phyloP scores from a whole-genome alignment of 495 filamentous ascomycete species.

The Cercophora samala region DNA sequence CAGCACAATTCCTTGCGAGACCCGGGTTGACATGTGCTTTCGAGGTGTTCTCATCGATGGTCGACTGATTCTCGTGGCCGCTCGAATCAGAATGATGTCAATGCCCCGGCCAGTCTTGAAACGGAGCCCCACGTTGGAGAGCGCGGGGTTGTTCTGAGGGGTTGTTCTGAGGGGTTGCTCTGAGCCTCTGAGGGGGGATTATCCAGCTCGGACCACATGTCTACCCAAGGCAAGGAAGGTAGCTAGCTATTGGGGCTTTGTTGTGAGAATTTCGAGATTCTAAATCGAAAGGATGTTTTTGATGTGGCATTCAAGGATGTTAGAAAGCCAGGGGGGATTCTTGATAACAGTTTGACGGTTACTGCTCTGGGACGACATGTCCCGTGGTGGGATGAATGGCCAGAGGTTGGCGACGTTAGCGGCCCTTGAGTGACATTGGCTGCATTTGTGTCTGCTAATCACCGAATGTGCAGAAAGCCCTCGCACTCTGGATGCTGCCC shows the following conservation, averaged over 20 bases:
- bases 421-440: not conserved
- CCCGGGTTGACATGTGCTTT: not conserved
- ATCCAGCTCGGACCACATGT: not conserved
- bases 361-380: not conserved
- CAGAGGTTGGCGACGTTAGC: not conserved
- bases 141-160: too few species aligned
- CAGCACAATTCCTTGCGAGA: too few species aligned
- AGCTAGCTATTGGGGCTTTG: too few species aligned
- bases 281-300: not conserved
- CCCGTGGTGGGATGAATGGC: not conserved
- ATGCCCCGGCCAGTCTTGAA: not conserved
- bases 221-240: too few species aligned
- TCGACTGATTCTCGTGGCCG: not conserved
- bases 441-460: not conserved
- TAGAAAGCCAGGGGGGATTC: not conserved
- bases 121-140: not conserved
- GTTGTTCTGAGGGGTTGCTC: not conserved
- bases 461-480: not conserved
- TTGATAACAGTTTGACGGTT: constrained; percentile 1
- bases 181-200: too few species aligned
- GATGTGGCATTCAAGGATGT: constrained; percentile 3
- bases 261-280: not conserved
- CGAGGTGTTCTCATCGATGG: not conserved
- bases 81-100: not conserved
- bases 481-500: not conserved